Base-by-base conservation (phyloP, 352 stramenopile genomes). In the Aphanomyces euteiches region DNA sequence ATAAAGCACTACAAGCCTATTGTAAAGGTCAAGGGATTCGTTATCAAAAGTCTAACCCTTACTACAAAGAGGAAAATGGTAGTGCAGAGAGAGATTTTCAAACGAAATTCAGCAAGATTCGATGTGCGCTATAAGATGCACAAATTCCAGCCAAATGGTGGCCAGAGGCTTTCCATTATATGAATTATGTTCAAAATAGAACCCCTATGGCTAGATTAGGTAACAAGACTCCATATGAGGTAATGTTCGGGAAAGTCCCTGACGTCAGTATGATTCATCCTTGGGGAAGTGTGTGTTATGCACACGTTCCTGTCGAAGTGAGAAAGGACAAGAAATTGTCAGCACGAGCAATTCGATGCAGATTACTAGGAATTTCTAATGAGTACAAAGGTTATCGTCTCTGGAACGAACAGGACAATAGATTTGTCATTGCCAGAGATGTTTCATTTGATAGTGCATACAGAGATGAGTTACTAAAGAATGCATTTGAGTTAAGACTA, bases 31-130 rank as follows among this genome's bases (percentile, higher is more conserved):
- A n/a, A n/a, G 45, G 45, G 45, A 53, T 53, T 53, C 13, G n/a
- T 15, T 53, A 53, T 19, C 45, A 53, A 19, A 53, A 53, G 45
- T 53, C 2, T n/a, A 53, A 53, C 2, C 45, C 45, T 19, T 53
- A 53, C 45, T 53, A 53, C 45, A 53, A 53, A 19, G 45, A 53
- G 45, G 45, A 53, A 19, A 53, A 53, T 53, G 45, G 45, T n/a
- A 53, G 45, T 19, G 13, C 45, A 53, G 45, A 53, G 2, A 53
- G 45, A 53, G 45, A 53, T 19, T 53, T 53, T 19, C 45, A 53
- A 19, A 53, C 45, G 13, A 53, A 53, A 19, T 53, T 53, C n/a
- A 53, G 45, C 45, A 53, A 53, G n/a, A 53, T 53, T 19, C 13
- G 45, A 53, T 53, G 45, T 53, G 45, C 45, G 1, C 45, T 53